phyloP scores from a whole-genome alignment of 2,329 filamentous ascomycete genomes.

The Dothistroma septosporum region DNA sequence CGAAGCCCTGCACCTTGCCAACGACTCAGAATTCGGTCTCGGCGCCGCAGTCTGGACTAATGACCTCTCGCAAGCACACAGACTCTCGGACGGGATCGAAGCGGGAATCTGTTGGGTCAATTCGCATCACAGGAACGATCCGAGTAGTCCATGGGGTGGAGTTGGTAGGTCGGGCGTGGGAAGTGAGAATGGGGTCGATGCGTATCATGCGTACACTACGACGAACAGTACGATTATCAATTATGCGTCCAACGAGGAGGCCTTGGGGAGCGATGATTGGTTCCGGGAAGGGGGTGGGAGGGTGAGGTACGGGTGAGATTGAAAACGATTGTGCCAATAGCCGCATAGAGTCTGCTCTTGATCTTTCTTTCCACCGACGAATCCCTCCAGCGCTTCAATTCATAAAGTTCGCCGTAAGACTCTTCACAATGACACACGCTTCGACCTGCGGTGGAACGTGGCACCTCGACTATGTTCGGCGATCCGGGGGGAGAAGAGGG shows the following conservation, averaged over 20 bases:
- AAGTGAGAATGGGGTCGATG: constrained; percentile 65
- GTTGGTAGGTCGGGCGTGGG: constrained; percentile 61
- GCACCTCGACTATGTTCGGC: too few relatives aligned
- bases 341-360: too few relatives aligned
- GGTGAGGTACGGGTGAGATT: constrained; percentile 59
- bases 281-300: constrained; percentile 56
- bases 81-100: constrained; percentile 51
- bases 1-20: constrained; percentile 47
- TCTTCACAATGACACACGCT: too few relatives aligned
- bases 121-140: constrained; percentile 66
- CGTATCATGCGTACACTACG: constrained; percentile 43
- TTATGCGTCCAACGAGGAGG: constrained; percentile 56
- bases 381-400: too few relatives aligned
- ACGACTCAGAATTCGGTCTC: constrained; percentile 49
- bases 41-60: constrained; percentile 51
- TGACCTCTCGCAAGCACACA: constrained; percentile 51
- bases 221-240: constrained; percentile 67
- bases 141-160: constrained; percentile 67
- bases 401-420: too few relatives aligned
- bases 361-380: too few relatives aligned
- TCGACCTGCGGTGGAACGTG: too few relatives aligned
- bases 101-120: constrained; percentile 63
- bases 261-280: constrained; percentile 59
- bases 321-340: not conserved
- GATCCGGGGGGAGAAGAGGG: too few relatives aligned